Evolutionary conservation across 2,329 filamentous ascomycete species (phyloP), one percentile per base, ranked within the genome.

Genomic region (Tolypocladium ovalisporum): DNA sequence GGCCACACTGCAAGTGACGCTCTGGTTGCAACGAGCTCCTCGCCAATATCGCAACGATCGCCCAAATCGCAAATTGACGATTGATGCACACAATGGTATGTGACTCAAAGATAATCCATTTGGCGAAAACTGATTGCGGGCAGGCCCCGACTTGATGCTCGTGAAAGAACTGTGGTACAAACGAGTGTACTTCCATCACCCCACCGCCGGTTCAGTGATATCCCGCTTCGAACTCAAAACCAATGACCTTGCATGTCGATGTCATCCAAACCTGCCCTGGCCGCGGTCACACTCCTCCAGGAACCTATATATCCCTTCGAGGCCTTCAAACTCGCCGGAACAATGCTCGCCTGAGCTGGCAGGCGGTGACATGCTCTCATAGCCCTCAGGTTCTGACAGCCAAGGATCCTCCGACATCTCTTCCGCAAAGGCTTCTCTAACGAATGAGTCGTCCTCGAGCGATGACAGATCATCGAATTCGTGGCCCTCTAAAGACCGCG

Each of bases 281-380:
- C 68, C 69, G 32, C 76, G 74, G 59, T 83, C 80, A 62, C 81
- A 84, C 63, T 82, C 81, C 63, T 82, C 80, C 35, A 84, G 59
- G 61, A 84, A 84, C 19, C 76, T 74, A 65, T 84, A 81, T 39
- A 84, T 78, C 5, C 80, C 81, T 59, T 83, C 79, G 3, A 83
- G 62, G 1, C 81, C 80, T 54, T 84, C 79, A 59, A 76, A 81
- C 3, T 79, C 76, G 52, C 76, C 73, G 1, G 77, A 78, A 47
- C 66, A 69, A 49, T 75, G 73, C 60, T 75, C 75, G 19, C 68
- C 72, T 9, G 76, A 77, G 62, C 72, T 78, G n/a, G 67, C 61
- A 2, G 73, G 72, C 10, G 75, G 75, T n/a, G 79, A 78, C 73
- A 78, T 75, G 61, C 74, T 78, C 61, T 74, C 76, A 58, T 81